Conservation (phyloP, 441 rosid species). For the Pelargonium myrrhifolium region DNA sequence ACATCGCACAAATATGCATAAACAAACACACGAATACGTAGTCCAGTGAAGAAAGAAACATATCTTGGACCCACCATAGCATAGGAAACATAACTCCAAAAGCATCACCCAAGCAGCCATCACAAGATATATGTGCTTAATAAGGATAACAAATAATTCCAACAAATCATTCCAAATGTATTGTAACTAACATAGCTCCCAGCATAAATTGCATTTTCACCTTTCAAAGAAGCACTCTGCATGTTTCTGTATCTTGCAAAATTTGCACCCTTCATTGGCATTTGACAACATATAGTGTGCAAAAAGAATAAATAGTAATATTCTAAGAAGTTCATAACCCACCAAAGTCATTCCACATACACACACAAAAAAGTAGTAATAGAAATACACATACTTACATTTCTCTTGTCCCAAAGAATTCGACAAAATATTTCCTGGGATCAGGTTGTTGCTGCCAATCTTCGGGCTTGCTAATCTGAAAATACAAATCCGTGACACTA, state of each 20-base stretch:
- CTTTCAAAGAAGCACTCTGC: neutral
- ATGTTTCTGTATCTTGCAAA: neutral
- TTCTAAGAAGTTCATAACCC: neutral
- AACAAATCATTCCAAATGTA: neutral
- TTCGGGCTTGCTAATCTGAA: conserved; percentile 85
- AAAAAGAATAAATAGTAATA: neutral
- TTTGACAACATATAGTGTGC: neutral
- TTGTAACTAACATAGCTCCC: neutral
- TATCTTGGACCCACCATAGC: neutral
- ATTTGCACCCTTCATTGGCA: neutral
- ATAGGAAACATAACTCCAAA: neutral
- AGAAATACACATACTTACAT: conserved; percentile 51
- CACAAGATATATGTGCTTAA: neutral
- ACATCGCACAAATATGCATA: neutral
- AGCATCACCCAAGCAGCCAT: neutral
- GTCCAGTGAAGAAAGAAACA: neutral
- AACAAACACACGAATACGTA: neutral
- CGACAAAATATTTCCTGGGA: conserved; percentile 83
- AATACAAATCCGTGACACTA: conserved; percentile 24
- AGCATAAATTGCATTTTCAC: neutral
- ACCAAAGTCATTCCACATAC: neutral
- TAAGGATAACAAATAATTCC: neutral
- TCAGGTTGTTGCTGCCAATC: conserved; percentile 72
- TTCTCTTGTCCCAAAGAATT: conserved; percentile 95
- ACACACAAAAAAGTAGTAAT: conserved; percentile 8